Evolutionary conservation across 768 basidiomycete species (phyloP).

Genomic region (Lentinula sp.): DNA sequence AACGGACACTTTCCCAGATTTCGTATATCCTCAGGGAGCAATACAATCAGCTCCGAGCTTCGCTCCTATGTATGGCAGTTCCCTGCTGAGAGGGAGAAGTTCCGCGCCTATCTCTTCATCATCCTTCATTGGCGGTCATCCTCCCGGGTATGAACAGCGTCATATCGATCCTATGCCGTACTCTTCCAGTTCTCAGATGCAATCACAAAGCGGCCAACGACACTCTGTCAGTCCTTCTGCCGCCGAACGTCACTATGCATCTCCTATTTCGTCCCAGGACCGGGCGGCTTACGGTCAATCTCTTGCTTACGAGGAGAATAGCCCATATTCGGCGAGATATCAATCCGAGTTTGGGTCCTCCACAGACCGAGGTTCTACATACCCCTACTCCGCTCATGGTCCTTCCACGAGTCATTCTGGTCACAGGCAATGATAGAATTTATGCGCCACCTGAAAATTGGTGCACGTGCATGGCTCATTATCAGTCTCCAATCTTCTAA

Average conservation of each 20-base stretch:
- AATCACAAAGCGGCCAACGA: not conserved
- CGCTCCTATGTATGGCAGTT: not conserved
- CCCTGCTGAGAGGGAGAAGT: not conserved
- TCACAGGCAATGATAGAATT: not conserved
- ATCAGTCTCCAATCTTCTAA: not conserved
- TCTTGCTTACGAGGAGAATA: not conserved
- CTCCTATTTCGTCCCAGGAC: not conserved
- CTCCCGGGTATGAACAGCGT: not conserved
- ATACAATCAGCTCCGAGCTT: not conserved
- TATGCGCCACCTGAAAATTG: not conserved
- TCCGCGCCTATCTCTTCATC: not conserved
- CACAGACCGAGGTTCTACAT: not conserved
- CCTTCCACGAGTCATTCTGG: not conserved
- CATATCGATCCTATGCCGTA: not conserved
- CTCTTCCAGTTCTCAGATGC: not conserved
- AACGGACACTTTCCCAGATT: slow-evolving; percentile 37
- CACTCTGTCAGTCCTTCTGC: slow-evolving; percentile 5
- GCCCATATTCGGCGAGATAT: not conserved
- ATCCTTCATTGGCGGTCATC: not conserved
- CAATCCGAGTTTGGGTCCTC: not conserved
- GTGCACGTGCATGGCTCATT: not conserved
- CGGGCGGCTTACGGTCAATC: not conserved
- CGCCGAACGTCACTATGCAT: not conserved
- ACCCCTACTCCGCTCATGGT: not conserved
- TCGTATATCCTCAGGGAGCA: slow-evolving; percentile 13